Evolutionary conservation across 352 stramenopile genomes (phyloP), one percentile per base, ranked within the genome.

Genomic region (Pythium dissotocum): DNA sequence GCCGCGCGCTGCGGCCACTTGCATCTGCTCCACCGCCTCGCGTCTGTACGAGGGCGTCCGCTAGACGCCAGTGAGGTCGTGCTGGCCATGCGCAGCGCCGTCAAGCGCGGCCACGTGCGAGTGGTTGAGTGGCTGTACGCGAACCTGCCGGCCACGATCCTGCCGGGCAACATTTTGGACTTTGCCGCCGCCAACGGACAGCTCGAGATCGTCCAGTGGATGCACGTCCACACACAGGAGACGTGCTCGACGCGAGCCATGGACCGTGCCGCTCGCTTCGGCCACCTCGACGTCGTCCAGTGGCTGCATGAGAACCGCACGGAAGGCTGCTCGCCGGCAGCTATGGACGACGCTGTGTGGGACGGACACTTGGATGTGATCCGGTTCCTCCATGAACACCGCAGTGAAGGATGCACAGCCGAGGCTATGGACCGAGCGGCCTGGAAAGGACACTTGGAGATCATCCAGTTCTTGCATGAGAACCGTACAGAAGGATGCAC

Each of bases 121-220:
- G 70, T 90, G 16, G 73, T 95, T 6, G 69, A 82, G 52, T 95
- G 87, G 87, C 69, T 90, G 16, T 86, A 78, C 28, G 67, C 71
- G 0, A 88, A 93, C 58, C 73, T 80, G 1, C 80, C 82, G 6
- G 68, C 80, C 32, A 80, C 77, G 62, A 74, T 78, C 12, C 78
- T 87, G 18, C 88, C 82, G 1, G 79, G 79, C 33, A 82, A 78
- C 65, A 77, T 90, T n/a, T 91, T 95, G 83, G 85, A 95, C 73
- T 93, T 85, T 63, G 85, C 87, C 0, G 87, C 87, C 59, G 73
- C 85, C 33, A 77, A 79, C 26, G 87, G 87, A 0, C 85, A 93
- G 64, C 72, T 95, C 9, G 61, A 75, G 38, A 78, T 92, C 32
- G 72, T 95, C 18, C 82, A 88, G 48, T 94, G 84, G 84, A 77